Evolutionary conservation across 2,329 filamentous ascomycete genomes (phyloP), one percentile per base, ranked within the genome.

Genomic region (Claviceps sp.): DNA sequence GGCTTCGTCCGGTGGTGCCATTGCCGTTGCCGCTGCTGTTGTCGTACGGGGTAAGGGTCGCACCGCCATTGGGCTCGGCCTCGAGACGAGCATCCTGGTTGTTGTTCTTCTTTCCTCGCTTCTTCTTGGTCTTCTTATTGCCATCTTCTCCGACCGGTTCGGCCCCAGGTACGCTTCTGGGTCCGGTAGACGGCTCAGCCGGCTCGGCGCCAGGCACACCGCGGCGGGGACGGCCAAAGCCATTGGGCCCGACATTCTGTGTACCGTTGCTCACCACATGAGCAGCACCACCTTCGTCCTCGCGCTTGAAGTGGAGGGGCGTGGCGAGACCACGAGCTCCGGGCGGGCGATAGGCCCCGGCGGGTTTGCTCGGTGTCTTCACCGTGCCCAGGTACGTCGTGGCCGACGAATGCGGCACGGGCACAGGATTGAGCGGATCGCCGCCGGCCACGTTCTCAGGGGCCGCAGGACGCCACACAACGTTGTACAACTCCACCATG

Each of bases 61-160:
- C 71, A 61, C 74, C 65, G 55, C 69, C 68, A 61, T 72, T 72
- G 39, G 65, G 70, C 52, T 73, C 72, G 20, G 63, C 63, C 52
- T 69, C 66, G 14, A 59, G 57, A 49, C 82, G 83, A 48, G 79
- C 80, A 17, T 88, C 86, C 46, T 93, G 89, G 65, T 90, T 93
- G 49, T 90, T 93, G 49, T 80, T 79, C 71, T 96, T 97, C 77
- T 94, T 96, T 58, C 76, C 79, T 57, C 93, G 81, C 79, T 97
- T 97, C 80, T 97, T 97, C 80, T 97, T 97, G 72, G 96, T 96
- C 78, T 96, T 96, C 60, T 64, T 67, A 88, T 73, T 50, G 85
- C 81, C 86, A 54, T 88, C 85, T 65, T 77, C 83, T 71, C 69
- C 83, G 67, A 56, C 77, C 38, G 78, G 73, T 54, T 77, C 79